These are phyloP conservation scores for Entomortierella beljakovae DNA, from an alignment of 192 early-diverging fungal genomes.

Conservation along the genomic window DNA sequence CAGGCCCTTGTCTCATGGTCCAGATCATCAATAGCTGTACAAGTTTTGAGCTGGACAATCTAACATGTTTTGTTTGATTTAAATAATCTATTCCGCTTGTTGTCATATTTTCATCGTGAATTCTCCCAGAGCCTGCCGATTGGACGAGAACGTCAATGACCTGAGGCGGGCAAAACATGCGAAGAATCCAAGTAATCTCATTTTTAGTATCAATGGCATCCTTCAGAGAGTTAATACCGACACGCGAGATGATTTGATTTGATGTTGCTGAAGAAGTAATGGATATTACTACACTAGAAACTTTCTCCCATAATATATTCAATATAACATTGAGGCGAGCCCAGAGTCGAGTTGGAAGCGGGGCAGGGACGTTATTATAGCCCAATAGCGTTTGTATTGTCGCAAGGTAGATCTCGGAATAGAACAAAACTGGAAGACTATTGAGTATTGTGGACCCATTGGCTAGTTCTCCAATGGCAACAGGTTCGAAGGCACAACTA, in stretches of 20 bases:
- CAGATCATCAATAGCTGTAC: slow-evolving; percentile 38
- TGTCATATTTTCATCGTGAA: not conserved
- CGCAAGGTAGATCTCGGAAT: slow-evolving; percentile 20
- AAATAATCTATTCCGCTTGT: not conserved
- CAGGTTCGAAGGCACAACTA: slow-evolving; percentile 17
- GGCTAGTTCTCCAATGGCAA: not conserved
- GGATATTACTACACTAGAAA: not conserved
- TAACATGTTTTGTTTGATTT: not conserved
- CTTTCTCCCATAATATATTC: slow-evolving; percentile 17
- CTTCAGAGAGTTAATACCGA: not conserved
- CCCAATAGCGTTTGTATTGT: slow-evolving; percentile 14
- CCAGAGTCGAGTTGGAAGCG: slow-evolving; percentile 40
- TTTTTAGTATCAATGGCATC: not conserved
- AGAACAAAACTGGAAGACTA: slow-evolving; percentile 20
- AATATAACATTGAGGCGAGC: slow-evolving; percentile 11
- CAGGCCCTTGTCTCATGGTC: slow-evolving; percentile 29
- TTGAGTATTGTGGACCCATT: not conserved
- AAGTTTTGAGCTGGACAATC: slow-evolving; percentile 17
- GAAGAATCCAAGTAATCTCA: slow-evolving; percentile 5
- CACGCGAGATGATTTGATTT: not conserved
- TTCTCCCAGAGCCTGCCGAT: not conserved
- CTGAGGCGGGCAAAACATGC: slow-evolving; percentile 11
- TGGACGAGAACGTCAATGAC: not conserved
- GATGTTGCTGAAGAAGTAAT: not conserved
- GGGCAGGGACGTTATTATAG: slow-evolving; percentile 25